These are phyloP conservation scores for Lunasporangiospora selenospora DNA, from an alignment of 192 early-diverging fungal species.

Conservation along the genomic window DNA sequence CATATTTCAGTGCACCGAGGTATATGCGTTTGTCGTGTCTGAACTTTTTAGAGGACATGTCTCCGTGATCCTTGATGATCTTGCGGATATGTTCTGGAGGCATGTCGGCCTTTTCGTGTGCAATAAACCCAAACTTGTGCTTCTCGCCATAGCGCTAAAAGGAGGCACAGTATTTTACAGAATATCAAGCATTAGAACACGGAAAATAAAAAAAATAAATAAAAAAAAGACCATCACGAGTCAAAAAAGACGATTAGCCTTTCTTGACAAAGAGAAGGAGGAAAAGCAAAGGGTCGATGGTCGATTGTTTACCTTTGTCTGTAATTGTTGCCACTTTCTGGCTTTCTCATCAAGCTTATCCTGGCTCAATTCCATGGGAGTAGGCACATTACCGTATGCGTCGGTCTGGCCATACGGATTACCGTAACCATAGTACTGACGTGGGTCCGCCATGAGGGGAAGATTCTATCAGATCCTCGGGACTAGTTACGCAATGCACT, in stretches of 20 bases:
- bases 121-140: slow-evolving; percentile 93
- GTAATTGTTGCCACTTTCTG: slow-evolving; percentile 91
- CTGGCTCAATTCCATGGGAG: slow-evolving; percentile 46
- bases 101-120: slow-evolving; percentile 96
- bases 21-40: slow-evolving; percentile 98
- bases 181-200: too few relatives aligned
- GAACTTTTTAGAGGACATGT: slow-evolving; percentile 98
- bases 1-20: slow-evolving; percentile 97
- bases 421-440: slow-evolving; percentile 33
- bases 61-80: slow-evolving; percentile 99
- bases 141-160: slow-evolving; percentile 91
- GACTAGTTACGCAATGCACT: too few relatives aligned
- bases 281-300: too few relatives aligned
- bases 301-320: slow-evolving; percentile 60
- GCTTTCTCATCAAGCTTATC: slow-evolving; percentile 82
- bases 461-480: too few relatives aligned
- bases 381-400: slow-evolving; percentile 24
- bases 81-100: slow-evolving; percentile 98
- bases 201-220: too few relatives aligned
- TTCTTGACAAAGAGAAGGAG: too few relatives aligned
- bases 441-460: slow-evolving; percentile 39
- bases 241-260: too few relatives aligned
- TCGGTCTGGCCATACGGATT: slow-evolving; percentile 34
- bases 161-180: too few relatives aligned
- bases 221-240: too few relatives aligned